Evolutionary conservation across 768 basidiomycete genomes (phyloP).

Genomic region (Boletellus ananiceps): DNA sequence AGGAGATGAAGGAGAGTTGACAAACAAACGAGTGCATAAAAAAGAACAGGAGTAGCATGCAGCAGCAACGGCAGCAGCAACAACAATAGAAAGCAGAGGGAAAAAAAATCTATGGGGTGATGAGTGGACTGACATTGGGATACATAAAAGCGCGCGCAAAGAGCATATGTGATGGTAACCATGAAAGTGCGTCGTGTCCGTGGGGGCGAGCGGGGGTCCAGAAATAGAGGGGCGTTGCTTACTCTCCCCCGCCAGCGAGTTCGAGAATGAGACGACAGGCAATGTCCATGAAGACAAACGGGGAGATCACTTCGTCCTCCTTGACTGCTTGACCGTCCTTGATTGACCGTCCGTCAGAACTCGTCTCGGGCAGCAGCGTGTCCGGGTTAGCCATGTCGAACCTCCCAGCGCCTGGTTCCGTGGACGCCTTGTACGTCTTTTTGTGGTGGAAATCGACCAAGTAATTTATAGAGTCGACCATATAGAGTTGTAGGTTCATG

Average conservation of each 20-base stretch:
- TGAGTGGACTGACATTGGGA: background rate
- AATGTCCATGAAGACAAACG: slow-evolving; percentile 96
- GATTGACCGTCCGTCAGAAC: slow-evolving; percentile 55
- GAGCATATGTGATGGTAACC: background rate
- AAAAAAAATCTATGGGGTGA: background rate
- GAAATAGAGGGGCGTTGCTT: background rate
- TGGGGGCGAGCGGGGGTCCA: too few relatives aligned
- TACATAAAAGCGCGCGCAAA: background rate
- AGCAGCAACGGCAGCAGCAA: too few relatives aligned
- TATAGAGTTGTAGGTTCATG: slow-evolving; percentile 97
- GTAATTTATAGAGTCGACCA: slow-evolving; percentile 94
- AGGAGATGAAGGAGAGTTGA: background rate
- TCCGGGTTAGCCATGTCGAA: slow-evolving; percentile 56
- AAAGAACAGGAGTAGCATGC: too few relatives aligned
- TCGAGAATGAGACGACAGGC: slow-evolving; percentile 92
- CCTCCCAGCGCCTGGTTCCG: slow-evolving; percentile 60
- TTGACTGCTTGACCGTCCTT: slow-evolving; percentile 40
- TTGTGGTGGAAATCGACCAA: slow-evolving; percentile 98
- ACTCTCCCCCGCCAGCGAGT: slow-evolving; percentile 68
- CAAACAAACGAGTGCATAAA: background rate
- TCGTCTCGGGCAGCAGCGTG: slow-evolving; percentile 38
- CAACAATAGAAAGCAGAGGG: background rate
- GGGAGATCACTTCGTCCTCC: slow-evolving; percentile 69
- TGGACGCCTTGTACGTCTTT: slow-evolving; percentile 80
- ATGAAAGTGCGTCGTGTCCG: too few relatives aligned